Base-by-base conservation (phyloP, 1,284 basidiomycete species). In the Malassezia japonica region DNA sequence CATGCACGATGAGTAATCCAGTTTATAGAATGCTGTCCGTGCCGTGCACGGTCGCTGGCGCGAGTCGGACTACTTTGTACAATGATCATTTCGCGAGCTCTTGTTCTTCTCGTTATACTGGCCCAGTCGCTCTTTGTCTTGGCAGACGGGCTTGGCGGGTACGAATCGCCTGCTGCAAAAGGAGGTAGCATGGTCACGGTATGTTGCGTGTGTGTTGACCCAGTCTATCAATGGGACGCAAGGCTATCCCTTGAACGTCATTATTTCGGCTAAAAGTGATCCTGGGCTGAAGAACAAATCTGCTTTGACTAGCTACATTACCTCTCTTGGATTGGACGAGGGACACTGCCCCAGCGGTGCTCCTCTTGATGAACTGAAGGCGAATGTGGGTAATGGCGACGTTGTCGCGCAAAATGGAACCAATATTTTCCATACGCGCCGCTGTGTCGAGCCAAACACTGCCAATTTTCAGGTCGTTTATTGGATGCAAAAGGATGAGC, bases 331-430 rank as follows among this genome's bases (percentile, higher is more conserved):
- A 37, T 67, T 61, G 32, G 57, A 56, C 3, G 55, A 57, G 15
- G 64, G 62, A 32, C 20, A 31, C 3, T 40, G 21, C 36, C 34
- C 29, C 6, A 36, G 37, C 1, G 25, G 24, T 18, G 4, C 10
- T 5, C 18, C 9, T 4, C 34, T 31, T 7, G 28, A 21, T 10
- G 29, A 56, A 15, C 73, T 69, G 36, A 50, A 55, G 23, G 63
- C 61, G 53, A 66, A 74, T 47, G 60, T 67, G 4, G 72, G 69
- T 7, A 73, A 70, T 35, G 65, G 57, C 45, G 59, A 51, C n/a
- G n/a, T n/a, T 50, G 70, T 65, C 5, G 23, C 16, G 28, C 34
- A 40, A 16, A 51, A 59, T 25, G 66, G 70, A 46, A 62, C 57
- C 41, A 63, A 61, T 38, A 49, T 68, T n/a, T 51, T 62, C 48